Evolutionary conservation across 2,329 filamentous ascomycete genomes (phyloP).

Genomic region (Talaromyces sp.): DNA sequence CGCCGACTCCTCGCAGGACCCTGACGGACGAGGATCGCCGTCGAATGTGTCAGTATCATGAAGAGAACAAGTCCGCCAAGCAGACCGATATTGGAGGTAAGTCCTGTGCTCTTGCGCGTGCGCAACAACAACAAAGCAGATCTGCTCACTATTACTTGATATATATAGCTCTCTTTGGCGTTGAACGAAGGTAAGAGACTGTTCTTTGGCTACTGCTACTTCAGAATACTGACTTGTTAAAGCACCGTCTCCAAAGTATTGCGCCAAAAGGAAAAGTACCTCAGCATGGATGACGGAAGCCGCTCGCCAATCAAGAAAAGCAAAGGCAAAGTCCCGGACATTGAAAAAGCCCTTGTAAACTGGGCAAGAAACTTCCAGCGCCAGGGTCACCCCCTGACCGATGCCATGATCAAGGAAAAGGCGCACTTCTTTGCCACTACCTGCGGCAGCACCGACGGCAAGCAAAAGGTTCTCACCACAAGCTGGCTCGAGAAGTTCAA

Average conservation of each 20-base stretch:
- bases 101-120: conserved; percentile 10
- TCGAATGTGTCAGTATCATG: conserved; percentile 89
- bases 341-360: conserved; percentile 82
- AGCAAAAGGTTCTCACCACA: conserved; percentile 64
- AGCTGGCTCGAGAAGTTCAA: conserved; percentile 95
- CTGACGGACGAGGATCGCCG: conserved; percentile 86
- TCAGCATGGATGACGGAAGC: conserved; percentile 73
- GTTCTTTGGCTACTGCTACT: conserved; percentile 1
- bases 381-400: conserved; percentile 67
- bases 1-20: conserved; percentile 71
- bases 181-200: conserved; percentile 79
- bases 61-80: conserved; percentile 83
- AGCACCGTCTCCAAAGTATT: conserved; percentile 99
- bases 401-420: conserved; percentile 80
- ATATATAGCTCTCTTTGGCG: conserved; percentile 72
- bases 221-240: conserved; percentile 11
- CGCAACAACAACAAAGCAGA: not conserved
- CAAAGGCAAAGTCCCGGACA: conserved; percentile 83
- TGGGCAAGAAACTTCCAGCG: conserved; percentile 80
- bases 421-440: conserved; percentile 74
- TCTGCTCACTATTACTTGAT: conserved; percentile 16
- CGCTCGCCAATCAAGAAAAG: conserved; percentile 74
- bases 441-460: conserved; percentile 65
- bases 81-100: conserved; percentile 93
- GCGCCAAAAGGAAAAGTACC: conserved; percentile 89